Evolutionary conservation across 345 rosid genomes (phyloP).

Genomic region (Lepidium africanum): DNA sequence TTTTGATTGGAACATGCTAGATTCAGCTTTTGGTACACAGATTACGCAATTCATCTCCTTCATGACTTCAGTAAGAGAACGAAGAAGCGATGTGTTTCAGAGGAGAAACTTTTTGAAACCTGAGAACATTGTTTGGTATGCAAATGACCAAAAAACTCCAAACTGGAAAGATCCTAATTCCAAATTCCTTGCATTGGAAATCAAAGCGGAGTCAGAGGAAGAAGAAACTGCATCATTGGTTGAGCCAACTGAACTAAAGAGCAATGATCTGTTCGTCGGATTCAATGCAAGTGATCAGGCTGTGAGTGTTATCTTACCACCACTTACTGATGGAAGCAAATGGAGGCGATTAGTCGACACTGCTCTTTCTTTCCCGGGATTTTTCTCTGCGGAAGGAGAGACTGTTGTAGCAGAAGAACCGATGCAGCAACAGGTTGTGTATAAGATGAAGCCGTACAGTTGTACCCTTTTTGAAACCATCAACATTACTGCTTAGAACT

Average conservation of each 20-base stretch:
- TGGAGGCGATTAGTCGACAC: conserved; percentile 76
- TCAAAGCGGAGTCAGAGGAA: conserved; percentile 46
- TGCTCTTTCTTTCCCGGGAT: conserved; percentile 75
- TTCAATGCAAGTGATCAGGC: conserved; percentile 48
- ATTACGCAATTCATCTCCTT: conserved; percentile 65
- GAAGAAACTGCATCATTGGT: conserved; percentile 21
- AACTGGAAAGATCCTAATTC: conserved; percentile 65
- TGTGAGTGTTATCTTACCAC: conserved; percentile 50
- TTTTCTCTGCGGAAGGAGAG: conserved; percentile 56
- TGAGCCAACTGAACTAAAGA: conserved; percentile 27
- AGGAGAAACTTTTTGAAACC: conserved; percentile 49
- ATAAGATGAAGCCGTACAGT: conserved; percentile 76
- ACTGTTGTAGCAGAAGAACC: conserved; percentile 36
- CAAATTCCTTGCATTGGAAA: conserved; percentile 64
- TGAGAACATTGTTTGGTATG: conserved; percentile 76
- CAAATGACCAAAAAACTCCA: conserved; percentile 59
- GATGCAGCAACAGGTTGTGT: conserved; percentile 35
- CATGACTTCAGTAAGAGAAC: conserved; percentile 47
- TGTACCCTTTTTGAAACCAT: conserved; percentile 75
- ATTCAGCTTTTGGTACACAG: conserved; percentile 62
- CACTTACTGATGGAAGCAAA: conserved; percentile 42
- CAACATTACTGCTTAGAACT: conserved; percentile 22
- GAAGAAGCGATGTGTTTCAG: conserved; percentile 70
- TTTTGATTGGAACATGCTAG: conserved; percentile 61
- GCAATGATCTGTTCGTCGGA: conserved; percentile 53